phyloP scores from a whole-genome alignment of 23 red algal species.

The Gracilariopsis chorda region DNA sequence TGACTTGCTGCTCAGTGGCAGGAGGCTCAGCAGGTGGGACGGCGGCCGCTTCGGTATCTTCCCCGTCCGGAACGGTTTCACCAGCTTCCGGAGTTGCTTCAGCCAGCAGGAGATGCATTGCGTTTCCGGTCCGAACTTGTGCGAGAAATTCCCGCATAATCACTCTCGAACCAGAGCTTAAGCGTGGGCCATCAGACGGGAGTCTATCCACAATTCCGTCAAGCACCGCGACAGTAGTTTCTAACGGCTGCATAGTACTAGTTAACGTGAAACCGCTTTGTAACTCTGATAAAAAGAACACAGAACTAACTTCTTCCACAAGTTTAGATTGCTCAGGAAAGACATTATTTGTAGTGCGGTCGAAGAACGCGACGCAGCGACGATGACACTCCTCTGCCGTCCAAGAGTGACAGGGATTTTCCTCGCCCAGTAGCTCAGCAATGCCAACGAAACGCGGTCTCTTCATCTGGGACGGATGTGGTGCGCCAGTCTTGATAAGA shows the following conservation, averaged over 20 bases:
- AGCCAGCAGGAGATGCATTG: not conserved
- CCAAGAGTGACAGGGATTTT: conserved; percentile 54
- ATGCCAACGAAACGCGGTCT: conserved; percentile 17
- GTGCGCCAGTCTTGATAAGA: not conserved
- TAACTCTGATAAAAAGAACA: conserved; percentile 47
- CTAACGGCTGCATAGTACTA: conserved; percentile 56
- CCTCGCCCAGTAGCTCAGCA: conserved; percentile 27
- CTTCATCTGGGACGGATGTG: conserved; percentile 15
- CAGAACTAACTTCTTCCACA: not conserved
- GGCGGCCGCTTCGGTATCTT: too few relatives aligned
- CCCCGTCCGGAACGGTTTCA: not conserved
- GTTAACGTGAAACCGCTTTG: conserved; percentile 52
- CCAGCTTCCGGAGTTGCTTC: not conserved
- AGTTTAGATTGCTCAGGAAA: conserved; percentile 25
- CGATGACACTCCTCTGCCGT: conserved; percentile 34
- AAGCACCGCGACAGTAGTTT: conserved; percentile 49
- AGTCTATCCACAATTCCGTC: conserved; percentile 54
- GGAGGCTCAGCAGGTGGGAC: too few relatives aligned
- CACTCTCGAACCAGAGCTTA: conserved; percentile 45
- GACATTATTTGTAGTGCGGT: not conserved
- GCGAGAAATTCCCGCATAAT: conserved; percentile 58
- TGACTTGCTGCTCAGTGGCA: too few relatives aligned
- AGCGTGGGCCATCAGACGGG: not conserved
- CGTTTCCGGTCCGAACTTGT: conserved; percentile 27
- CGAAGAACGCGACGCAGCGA: conserved; percentile 34